A percentile compares a stretch with the other conserved stretches of the same genome.
These are phyloP conservation scores for Cutaneotrichosporon mucoides DNA, from an alignment of 1,284 basidiomycete species.

Conservation along the genomic window DNA sequence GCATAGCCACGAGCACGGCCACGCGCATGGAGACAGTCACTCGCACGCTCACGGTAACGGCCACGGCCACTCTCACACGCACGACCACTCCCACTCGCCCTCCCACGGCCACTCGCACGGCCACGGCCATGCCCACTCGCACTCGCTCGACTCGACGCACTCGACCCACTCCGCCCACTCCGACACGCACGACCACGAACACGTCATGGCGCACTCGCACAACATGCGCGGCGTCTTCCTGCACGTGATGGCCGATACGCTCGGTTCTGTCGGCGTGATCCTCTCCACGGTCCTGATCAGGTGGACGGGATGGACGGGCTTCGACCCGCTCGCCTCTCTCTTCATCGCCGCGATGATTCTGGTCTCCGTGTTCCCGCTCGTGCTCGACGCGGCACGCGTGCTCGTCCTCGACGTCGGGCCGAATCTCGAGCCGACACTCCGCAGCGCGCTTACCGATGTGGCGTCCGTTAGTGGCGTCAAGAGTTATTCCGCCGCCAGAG, in stretches of 20 bases:
- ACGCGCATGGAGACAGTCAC: conserved; percentile 16
- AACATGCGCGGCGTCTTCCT: conserved; percentile 99
- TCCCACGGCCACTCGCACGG: conserved; percentile 36
- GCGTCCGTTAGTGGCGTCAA: conserved; percentile 67
- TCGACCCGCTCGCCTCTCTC: conserved; percentile 95
- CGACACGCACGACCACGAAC: conserved; percentile 41
- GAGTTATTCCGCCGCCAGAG: conserved; percentile 74
- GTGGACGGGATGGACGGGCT: conserved; percentile 98
- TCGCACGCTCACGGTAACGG: conserved; percentile 17
- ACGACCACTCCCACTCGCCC: conserved; percentile 20
- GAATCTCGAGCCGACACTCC: conserved; percentile 62
- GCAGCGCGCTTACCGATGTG: conserved; percentile 72
- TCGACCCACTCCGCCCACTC: not conserved
- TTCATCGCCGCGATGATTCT: conserved; percentile 96
- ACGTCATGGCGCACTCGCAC: conserved; percentile 70
- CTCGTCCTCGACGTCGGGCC: conserved; percentile 76
- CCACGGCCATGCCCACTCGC: conserved; percentile 21
- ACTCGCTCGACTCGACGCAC: too few relatives aligned
- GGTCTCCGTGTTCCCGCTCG: conserved; percentile 89
- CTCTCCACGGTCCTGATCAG: conserved; percentile 93
- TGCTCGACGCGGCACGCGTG: conserved; percentile 86
- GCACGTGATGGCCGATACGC: conserved; percentile 42
- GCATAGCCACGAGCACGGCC: conserved; percentile 13
- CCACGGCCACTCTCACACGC: conserved; percentile 37
- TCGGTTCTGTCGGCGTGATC: conserved; percentile 82